A percentile compares a stretch with the other conserved stretches of the same genome.
These are phyloP conservation scores for Leccinum pellstonianum DNA, from an alignment of 768 basidiomycete species.

Conservation along the genomic window DNA sequence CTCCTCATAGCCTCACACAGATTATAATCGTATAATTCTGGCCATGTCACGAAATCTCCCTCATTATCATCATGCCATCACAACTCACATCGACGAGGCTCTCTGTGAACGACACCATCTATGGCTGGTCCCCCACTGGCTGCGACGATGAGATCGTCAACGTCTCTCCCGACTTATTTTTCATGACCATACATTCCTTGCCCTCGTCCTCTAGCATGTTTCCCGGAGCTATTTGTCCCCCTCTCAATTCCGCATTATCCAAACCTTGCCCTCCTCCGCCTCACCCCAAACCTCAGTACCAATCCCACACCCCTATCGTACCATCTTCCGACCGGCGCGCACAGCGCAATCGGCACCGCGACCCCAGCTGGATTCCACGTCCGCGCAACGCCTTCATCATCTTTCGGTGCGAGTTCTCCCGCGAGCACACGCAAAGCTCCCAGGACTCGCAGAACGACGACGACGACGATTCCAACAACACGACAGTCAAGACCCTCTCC, in stretches of 20 bases:
- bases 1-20: neutral
- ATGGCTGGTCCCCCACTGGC: conserved; percentile 30
- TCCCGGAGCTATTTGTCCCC: conserved; percentile 15
- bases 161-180: conserved; percentile 18
- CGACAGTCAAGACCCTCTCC: conserved; percentile 58
- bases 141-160: conserved; percentile 31
- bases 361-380: conserved; percentile 62
- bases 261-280: neutral
- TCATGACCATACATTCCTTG: conserved; percentile 8
- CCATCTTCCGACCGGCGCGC: conserved; percentile 42
- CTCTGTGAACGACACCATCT: conserved; percentile 10
- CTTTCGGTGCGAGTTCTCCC: conserved; percentile 66
- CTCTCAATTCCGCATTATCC: conserved; percentile 7
- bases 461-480: conserved; percentile 14
- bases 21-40: neutral
- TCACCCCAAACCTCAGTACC: neutral
- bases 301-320: conserved; percentile 13
- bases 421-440: conserved; percentile 38
- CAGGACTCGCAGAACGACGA: conserved; percentile 36
- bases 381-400: conserved; percentile 73
- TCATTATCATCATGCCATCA: neutral
- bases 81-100: conserved; percentile 8
- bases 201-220: conserved; percentile 1
- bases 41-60: neutral
- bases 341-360: conserved; percentile 40